Evolutionary conservation across 2,329 filamentous ascomycete genomes (phyloP).

Genomic region (Alternaria brassicicola): DNA sequence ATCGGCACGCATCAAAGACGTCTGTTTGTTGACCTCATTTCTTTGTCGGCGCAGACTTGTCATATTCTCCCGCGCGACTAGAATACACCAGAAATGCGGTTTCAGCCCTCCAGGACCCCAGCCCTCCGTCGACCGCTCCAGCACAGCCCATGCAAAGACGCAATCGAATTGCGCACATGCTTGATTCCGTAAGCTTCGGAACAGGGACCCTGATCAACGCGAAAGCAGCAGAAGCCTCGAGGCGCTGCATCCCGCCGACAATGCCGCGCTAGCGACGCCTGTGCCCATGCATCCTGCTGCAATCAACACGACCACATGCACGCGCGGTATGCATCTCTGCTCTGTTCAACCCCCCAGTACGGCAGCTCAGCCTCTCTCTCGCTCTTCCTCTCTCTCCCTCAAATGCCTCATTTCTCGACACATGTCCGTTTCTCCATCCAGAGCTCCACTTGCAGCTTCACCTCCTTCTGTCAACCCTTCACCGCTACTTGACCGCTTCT

Average conservation of each 20-base stretch:
- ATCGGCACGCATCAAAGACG: neutral
- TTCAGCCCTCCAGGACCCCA: neutral
- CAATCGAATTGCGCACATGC: slow-evolving; percentile 1
- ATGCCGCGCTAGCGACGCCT: slow-evolving; percentile 5
- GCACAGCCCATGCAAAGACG: slow-evolving; percentile 10
- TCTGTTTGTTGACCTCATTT: neutral
- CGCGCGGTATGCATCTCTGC: slow-evolving; percentile 1
- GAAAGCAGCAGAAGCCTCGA: neutral
- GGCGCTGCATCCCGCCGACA: slow-evolving; percentile 20
- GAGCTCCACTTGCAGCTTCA: slow-evolving; percentile 5
- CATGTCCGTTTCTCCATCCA: neutral
- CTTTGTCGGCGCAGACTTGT: slow-evolving; percentile 15
- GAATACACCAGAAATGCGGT: slow-evolving; percentile 9
- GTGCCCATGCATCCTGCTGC: slow-evolving; percentile 9
- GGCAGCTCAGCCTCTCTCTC: neutral
- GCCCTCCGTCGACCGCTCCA: neutral
- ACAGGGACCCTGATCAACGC: slow-evolving; percentile 16
- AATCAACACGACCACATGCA: slow-evolving; percentile 21
- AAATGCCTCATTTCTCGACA: slow-evolving; percentile 5
- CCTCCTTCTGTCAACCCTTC: slow-evolving; percentile 8
- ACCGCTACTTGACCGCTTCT: slow-evolving; percentile 35
- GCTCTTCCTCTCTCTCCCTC: too few species aligned
- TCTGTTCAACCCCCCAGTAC: neutral
- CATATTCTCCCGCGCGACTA: neutral
- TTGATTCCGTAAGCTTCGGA: slow-evolving; percentile 1